Evolutionary conservation across 2,329 filamentous ascomycete species (phyloP).

Genomic region (Colletotrichum sp.): DNA sequence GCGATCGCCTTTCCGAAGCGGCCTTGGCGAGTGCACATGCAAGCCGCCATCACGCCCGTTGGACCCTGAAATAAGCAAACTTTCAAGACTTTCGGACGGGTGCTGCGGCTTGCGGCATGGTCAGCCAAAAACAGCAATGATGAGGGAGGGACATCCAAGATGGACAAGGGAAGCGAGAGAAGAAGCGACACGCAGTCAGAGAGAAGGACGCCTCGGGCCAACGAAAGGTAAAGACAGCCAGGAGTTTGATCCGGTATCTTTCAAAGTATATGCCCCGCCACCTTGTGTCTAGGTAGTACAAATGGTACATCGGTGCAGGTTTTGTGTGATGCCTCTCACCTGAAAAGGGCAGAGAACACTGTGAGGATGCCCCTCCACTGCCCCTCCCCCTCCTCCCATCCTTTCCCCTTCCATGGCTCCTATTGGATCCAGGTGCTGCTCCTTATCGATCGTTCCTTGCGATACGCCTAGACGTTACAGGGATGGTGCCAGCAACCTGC

Average conservation of each 20-base stretch:
- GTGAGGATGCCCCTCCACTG: neutral
- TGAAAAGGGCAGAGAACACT: neutral
- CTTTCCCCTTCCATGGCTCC: neutral
- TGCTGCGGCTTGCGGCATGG: neutral
- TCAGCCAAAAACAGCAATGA: neutral
- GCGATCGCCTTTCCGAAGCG: conserved; percentile 8
- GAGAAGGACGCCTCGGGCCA: neutral
- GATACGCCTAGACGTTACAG: neutral
- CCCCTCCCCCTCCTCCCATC: neutral
- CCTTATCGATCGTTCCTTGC: conserved; percentile 5
- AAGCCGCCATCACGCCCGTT: conserved; percentile 14
- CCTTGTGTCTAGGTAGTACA: neutral
- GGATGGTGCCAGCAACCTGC: neutral
- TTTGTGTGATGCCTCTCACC: neutral
- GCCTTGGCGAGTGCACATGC: conserved; percentile 19
- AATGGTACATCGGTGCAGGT: neutral
- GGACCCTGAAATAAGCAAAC: conserved; percentile 18
- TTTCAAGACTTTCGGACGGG: neutral
- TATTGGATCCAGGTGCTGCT: neutral
- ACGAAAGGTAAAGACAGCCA: neutral
- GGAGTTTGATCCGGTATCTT: neutral
- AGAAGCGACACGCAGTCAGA: neutral
- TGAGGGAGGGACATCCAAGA: neutral
- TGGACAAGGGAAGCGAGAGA: neutral
- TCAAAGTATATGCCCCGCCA: neutral